These are phyloP conservation scores for Pyricularia grisea DNA, from an alignment of 2,329 filamentous ascomycete genomes.

Conservation along the genomic window DNA sequence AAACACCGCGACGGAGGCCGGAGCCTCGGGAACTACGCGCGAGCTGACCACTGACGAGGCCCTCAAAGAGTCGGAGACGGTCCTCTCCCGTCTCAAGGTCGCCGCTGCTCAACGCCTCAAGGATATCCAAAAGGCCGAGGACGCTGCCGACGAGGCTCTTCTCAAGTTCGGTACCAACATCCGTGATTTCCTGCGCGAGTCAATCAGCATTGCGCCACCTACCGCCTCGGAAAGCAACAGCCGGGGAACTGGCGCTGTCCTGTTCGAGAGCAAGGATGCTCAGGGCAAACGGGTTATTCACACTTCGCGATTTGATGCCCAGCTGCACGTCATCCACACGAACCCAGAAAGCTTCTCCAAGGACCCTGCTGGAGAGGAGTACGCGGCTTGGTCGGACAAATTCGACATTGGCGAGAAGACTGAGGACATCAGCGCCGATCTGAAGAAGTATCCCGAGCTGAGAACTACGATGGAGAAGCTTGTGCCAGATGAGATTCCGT, in stretches of 20 bases:
- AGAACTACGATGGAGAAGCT: conserved; percentile 86
- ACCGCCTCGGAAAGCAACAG: conserved; percentile 30
- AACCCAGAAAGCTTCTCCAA: conserved; percentile 71
- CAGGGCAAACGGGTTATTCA: conserved; percentile 90
- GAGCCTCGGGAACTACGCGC: conserved; percentile 11
- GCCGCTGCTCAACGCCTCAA: conserved; percentile 79
- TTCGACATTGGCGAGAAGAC: conserved; percentile 84
- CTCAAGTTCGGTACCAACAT: conserved; percentile 86
- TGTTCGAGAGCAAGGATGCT: conserved; percentile 92
- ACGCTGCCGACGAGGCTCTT: conserved; percentile 91
- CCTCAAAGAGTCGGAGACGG: conserved; percentile 43
- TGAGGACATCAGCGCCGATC: conserved; percentile 67
- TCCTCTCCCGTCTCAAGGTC: conserved; percentile 65
- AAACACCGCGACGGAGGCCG: conserved; percentile 7
- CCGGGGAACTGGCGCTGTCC: conserved; percentile 29
- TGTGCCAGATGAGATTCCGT: conserved; percentile 88
- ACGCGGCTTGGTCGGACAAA: conserved; percentile 57
- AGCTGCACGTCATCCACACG: conserved; percentile 91
- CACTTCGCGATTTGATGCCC: conserved; percentile 87
- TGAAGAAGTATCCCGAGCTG: conserved; percentile 81
- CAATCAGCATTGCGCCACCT: conserved; percentile 78
- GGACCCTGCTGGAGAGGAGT: conserved; percentile 70
- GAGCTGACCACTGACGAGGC: conserved; percentile 25
- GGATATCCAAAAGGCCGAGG: conserved; percentile 85
- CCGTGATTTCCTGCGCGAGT: conserved; percentile 80